These are phyloP conservation scores for Baudoinia panamericana DNA, from an alignment of 495 filamentous ascomycete species.

Conservation along the genomic window DNA sequence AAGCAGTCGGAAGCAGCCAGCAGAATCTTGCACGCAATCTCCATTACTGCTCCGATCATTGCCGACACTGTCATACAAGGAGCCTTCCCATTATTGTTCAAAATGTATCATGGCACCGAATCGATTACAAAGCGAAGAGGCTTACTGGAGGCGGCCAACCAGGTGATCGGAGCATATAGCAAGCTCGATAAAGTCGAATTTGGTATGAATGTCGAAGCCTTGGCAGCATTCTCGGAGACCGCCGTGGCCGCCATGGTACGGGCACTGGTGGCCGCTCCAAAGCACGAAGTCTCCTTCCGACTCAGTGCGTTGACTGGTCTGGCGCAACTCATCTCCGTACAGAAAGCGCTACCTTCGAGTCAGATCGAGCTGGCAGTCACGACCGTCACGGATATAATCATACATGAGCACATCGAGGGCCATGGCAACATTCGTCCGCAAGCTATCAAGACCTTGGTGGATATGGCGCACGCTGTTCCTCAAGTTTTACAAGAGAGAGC, in stretches of 20 bases:
- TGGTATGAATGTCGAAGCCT: neutral
- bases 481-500: conserved; percentile 57
- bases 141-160: conserved; percentile 49
- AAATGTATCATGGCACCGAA: conserved; percentile 51
- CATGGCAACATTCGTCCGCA: conserved; percentile 47
- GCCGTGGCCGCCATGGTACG: conserved; percentile 14
- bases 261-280: conserved; percentile 42
- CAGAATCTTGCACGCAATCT: conserved; percentile 45
- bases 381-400: conserved; percentile 50
- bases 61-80: conserved; percentile 43
- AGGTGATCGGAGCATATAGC: conserved; percentile 45
- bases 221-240: conserved; percentile 4
- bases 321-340: conserved; percentile 41
- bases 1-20: conserved; percentile 61
- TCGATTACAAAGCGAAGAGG: conserved; percentile 55
- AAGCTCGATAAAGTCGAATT: conserved; percentile 24
- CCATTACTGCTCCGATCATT: conserved; percentile 41
- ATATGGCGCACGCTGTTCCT: conserved; percentile 53
- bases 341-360: conserved; percentile 47
- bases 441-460: conserved; percentile 49
- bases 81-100: conserved; percentile 46
- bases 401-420: conserved; percentile 45
- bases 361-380: conserved; percentile 52
- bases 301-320: conserved; percentile 48
- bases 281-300: conserved; percentile 54